phyloP scores from a whole-genome alignment of 2,329 filamentous ascomycete species.

The Macrophomina pseudophaseolina region DNA sequence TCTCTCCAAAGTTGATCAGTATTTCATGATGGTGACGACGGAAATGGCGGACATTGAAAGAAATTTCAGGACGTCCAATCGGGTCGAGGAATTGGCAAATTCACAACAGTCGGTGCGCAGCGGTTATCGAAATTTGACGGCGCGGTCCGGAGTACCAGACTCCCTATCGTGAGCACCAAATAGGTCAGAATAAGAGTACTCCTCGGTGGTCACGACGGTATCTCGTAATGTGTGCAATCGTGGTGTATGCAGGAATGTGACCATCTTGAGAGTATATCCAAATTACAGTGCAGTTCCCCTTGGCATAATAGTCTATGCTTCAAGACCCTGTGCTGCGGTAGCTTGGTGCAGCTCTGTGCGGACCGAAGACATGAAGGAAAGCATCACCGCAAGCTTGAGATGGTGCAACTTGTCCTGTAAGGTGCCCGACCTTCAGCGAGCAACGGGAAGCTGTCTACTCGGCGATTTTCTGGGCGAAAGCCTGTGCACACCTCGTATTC shows the following conservation, averaged over 20 bases:
- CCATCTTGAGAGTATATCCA: too few species aligned
- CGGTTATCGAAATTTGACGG: conserved; percentile 4
- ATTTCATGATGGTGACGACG: conserved; percentile 14
- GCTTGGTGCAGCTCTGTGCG: too few species aligned
- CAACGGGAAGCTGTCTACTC: background rate
- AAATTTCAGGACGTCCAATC: conserved; percentile 8
- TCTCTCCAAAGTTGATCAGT: conserved; percentile 7
- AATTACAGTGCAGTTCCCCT: too few species aligned
- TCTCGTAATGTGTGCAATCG: background rate
- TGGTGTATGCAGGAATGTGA: too few species aligned
- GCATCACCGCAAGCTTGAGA: background rate
- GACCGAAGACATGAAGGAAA: background rate
- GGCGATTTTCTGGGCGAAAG: conserved; percentile 1
- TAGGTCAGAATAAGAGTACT: background rate
- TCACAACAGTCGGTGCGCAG: conserved; percentile 16
- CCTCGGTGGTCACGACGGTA: background rate
- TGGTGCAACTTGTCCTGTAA: background rate
- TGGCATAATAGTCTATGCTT: too few species aligned
- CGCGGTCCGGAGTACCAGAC: background rate
- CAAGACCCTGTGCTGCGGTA: too few species aligned
- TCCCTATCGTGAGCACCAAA: conserved; percentile 8
- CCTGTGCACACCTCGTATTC: conserved; percentile 10
- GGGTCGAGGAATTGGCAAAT: background rate
- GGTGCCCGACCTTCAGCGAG: background rate
- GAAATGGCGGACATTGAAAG: conserved; percentile 13